Evolutionary conservation across 805 yeast species (phyloP), one percentile per base, ranked within the genome.

Genomic region (Saccharomycopsis schoenii): DNA sequence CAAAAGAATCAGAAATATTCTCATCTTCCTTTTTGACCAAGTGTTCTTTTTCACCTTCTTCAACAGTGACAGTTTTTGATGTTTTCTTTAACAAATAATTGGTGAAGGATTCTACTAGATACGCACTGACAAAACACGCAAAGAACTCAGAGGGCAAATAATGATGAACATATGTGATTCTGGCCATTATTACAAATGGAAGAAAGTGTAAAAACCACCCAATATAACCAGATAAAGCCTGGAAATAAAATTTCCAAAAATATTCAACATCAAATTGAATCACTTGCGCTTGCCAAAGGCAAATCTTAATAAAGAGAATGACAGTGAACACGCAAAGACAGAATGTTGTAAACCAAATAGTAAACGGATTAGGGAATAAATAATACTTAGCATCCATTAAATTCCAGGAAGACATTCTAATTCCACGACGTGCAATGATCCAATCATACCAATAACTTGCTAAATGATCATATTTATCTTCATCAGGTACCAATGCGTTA

Each of bases 111-210:
- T 62, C 61, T 69, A 86, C 89, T 56, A 86, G 74, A 65, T 81
- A 88, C 61, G 82, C 83, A 66, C 83, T 78, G 37, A 89, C 85
- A 65, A 92, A 76, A 77, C 91, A 86, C 58, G 98, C 98, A 76
- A 93, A 93, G 75, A 88, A 93, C 65, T 92, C 80, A 1, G 98
- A 97, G 14, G 99, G 99, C 66, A 91, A 82, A 73, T 93, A 93
- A 73, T 93, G 99, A 74, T 93, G 99, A 40, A 93, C 94, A 72
- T 94, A 93, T 1, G 96, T 91, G 61, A 94, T 97, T 77, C 99
- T 88, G 12, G 96, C 91, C 99, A 93, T 93, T 62, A 90, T 74
- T 39, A 87, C 82, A 74, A 93, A 93, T 40, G 99, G 98, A 68
- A 88, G 70, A 73, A 78, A 93, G 74, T 93, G 97, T 68, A 90